phyloP scores from a whole-genome alignment of 2,329 filamentous ascomycete species.

The Oidium heveae region DNA sequence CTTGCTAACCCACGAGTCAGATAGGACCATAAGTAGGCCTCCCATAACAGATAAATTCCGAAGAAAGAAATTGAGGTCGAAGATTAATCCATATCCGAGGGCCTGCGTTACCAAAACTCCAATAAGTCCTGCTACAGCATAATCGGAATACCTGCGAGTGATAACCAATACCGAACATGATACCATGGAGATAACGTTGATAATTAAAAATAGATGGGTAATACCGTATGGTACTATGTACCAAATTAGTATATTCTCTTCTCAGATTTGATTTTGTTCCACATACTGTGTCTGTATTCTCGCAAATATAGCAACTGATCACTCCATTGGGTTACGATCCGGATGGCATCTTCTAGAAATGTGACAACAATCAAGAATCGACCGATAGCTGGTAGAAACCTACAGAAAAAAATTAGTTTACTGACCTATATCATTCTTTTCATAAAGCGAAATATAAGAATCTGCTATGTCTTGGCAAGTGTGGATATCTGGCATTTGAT shows the following conservation, averaged over 20 bases:
- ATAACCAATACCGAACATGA: slow-evolving; percentile 69
- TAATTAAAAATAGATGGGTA: slow-evolving; percentile 76
- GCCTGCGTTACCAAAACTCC: slow-evolving; percentile 81
- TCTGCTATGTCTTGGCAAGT: not conserved
- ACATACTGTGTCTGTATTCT: slow-evolving; percentile 71
- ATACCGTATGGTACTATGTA: slow-evolving; percentile 55
- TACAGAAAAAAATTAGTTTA: slow-evolving; percentile 16
- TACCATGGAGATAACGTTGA: slow-evolving; percentile 76
- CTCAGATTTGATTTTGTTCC: not conserved
- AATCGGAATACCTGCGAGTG: slow-evolving; percentile 73
- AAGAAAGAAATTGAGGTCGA: slow-evolving; percentile 99
- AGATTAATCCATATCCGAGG: slow-evolving; percentile 89
- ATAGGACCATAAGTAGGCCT: slow-evolving; percentile 90
- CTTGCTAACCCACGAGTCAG: slow-evolving; percentile 95
- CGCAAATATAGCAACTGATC: slow-evolving; percentile 85
- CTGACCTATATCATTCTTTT: not conserved
- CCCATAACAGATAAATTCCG: slow-evolving; percentile 95
- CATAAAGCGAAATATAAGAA: not conserved
- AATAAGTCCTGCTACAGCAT: slow-evolving; percentile 74
- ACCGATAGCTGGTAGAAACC: slow-evolving; percentile 82
- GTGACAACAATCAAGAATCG: slow-evolving; percentile 96
- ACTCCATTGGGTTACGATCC: slow-evolving; percentile 92
- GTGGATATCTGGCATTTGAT: slow-evolving; percentile 10
- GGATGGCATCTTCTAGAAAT: slow-evolving; percentile 85
- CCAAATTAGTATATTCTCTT: not conserved